Base-by-base conservation (phyloP, 176 grass and related monocot species). In the Musa acuminata region DNA sequence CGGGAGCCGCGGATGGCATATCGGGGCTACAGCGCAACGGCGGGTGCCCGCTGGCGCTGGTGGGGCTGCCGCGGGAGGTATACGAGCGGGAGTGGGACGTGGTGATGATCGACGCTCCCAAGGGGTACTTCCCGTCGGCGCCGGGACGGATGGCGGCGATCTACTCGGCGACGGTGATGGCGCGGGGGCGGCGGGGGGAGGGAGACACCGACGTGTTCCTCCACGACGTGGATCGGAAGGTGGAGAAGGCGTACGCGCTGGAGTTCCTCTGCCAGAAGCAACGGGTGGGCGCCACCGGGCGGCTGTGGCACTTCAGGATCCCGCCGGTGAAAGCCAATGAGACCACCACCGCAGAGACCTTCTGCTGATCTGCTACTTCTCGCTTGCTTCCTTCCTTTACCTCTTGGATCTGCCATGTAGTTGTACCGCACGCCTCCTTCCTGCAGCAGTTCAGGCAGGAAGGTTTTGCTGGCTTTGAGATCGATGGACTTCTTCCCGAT, bases 101-200 rank as follows among this genome's bases (percentile, higher is more conserved):
- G 81, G 12, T 92, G 52, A 82, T 96, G 85, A 21, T 96, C 63
- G 92, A 96, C 60, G 92, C 89, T 26, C 92, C 92, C 19, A 92
- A 86, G 69, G 89, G 92, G 1, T 89, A 83, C 79, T 88, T 82
- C 68, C 59, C 84, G 0, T 25, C 87, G 17, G 84, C 89, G 72
- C 89, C 89, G 0, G 92, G 92, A 19, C 79, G 92, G 82, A 96
- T 96, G 92, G 89, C 87, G 13, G 92, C 89, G 52, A 89, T 92
- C 14, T 96, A 84, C 78, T 87, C 89, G 11, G 84, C 82, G 43
- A 84, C 78, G 0, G 78, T 82, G 43, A 76, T 96, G 75, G 92
- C 80, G 14, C 79, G 86, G 26, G 65, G 54, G 64, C 75, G 87
- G 29, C 76, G 65, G 13, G 84, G 83, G 24, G 82, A 87, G 49